Evolutionary conservation across 108 stramenopile species (phyloP), one percentile per base, ranked within the genome.

Genomic region (Aurantiochytrium sp.): DNA sequence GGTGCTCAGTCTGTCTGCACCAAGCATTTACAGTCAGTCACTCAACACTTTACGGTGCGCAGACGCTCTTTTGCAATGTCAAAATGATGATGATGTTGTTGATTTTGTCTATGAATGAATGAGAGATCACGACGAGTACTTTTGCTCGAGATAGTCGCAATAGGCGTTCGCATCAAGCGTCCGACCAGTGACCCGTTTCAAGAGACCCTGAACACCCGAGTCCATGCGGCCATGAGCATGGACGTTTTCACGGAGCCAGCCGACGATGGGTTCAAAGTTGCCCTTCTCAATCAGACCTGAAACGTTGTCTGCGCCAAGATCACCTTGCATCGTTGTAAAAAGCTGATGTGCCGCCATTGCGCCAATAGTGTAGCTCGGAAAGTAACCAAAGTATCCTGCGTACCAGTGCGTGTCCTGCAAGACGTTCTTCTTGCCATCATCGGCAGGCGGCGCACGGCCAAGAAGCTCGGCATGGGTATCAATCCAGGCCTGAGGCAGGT

Each of bases 381-480:
- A 98, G 90, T 98, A 98, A 19, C 97, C 97, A 90, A 96, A 91
- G 51, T 95, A 96, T 42, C 95, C 73, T 43, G 71, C 92, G 25
- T 72, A 91, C 96, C 96, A 97, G 89, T 97, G 96, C 58, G 96
- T 94, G 90, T 97, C 97, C 90, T 97, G 97, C 87, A 97, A 90
- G 72, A 94, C 95, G 21, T 96, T 96, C 57, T 92, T 60, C 45
- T 94, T 92, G 5, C 64, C 64, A 23, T 69, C 64, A 90, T 98
- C 96, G 45, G 94, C 92, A 5, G 95, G 94, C 57, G 97, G 95
- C 29, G 96, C 95, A 12, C 96, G 90, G 71, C 92, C 95, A 5
- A 98, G 88, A 10, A 94, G 60, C 64, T 90, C 87, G 89, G 96
- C 94, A 96, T 97, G 96, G 29, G 90, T 90, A 5, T 91, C 71